Percentiles rank a stretch among this genome's conserved stretches.
phyloP scores from a whole-genome alignment of 495 filamentous ascomycete species.

The Pyrenula massariospora region DNA sequence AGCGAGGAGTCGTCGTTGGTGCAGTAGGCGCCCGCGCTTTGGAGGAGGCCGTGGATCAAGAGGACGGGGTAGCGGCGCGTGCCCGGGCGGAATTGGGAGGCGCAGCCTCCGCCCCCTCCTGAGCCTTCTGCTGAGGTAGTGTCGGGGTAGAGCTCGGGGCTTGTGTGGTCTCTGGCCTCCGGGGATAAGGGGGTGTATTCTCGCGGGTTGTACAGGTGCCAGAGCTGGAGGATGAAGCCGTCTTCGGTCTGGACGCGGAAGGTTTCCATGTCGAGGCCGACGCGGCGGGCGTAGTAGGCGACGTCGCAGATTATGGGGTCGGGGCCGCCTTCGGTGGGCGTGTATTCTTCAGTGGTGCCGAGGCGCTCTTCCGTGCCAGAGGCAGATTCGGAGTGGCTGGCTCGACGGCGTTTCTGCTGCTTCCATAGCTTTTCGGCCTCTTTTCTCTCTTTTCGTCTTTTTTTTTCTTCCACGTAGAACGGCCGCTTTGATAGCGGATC shows the following conservation, averaged over 20 bases:
- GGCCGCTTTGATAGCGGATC: slow-evolving; percentile 48
- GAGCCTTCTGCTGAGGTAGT: slow-evolving; percentile 8
- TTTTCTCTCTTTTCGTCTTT: slow-evolving; percentile 36
- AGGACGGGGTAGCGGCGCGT: slow-evolving; percentile 76
- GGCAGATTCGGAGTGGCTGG: not conserved
- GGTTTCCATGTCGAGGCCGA: slow-evolving; percentile 77
- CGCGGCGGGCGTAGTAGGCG: slow-evolving; percentile 75
- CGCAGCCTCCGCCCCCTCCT: slow-evolving; percentile 13
- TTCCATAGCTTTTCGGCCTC: slow-evolving; percentile 52
- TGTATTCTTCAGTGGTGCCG: slow-evolving; percentile 39
- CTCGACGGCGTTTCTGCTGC: slow-evolving; percentile 15
- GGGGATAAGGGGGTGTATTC: slow-evolving; percentile 41
- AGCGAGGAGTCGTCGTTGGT: slow-evolving; percentile 82
- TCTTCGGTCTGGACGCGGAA: slow-evolving; percentile 89
- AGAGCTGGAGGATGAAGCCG: slow-evolving; percentile 79
- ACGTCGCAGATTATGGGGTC: slow-evolving; percentile 72
- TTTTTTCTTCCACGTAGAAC: slow-evolving; percentile 61
- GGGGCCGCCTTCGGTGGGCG: slow-evolving; percentile 65
- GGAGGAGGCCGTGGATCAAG: slow-evolving; percentile 78
- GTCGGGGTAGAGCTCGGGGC: slow-evolving; percentile 23
- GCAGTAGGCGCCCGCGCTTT: slow-evolving; percentile 81
- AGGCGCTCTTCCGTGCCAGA: slow-evolving; percentile 24
- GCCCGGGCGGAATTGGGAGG: slow-evolving; percentile 9
- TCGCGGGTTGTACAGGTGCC: slow-evolving; percentile 80
- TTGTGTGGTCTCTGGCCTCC: slow-evolving; percentile 9